These are phyloP conservation scores for Tulasnella sp. DNA, from an alignment of 768 basidiomycete species.

Conservation along the genomic window DNA sequence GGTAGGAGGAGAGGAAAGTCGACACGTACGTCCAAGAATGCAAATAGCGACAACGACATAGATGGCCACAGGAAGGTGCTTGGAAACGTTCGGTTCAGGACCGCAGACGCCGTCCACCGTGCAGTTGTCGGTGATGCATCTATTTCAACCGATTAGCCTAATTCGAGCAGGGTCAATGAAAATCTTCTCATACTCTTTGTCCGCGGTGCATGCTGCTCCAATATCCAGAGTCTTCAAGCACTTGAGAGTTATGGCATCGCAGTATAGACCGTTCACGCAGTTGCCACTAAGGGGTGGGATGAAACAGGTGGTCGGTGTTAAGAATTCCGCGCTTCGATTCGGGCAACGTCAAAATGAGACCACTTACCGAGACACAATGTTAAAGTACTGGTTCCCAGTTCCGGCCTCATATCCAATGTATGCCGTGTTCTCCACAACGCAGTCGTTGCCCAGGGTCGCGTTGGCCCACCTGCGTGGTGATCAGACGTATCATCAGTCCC, in stretches of 20 bases:
- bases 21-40: conserved; percentile 62
- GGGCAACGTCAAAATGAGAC: neutral
- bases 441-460: conserved; percentile 56
- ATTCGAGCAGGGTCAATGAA: neutral
- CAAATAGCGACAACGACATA: conserved; percentile 67
- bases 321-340: neutral
- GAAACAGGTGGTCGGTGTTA: neutral
- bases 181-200: conserved; percentile 43
- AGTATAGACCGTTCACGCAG: conserved; percentile 69
- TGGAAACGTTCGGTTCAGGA: conserved; percentile 52
- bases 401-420: conserved; percentile 63
- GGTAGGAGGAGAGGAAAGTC: neutral
- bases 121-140: conserved; percentile 78
- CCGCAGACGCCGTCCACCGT: conserved; percentile 59
- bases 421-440: conserved; percentile 71
- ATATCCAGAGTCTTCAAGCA: conserved; percentile 59
- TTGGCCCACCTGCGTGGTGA: conserved; percentile 64
- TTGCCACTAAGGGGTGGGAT: conserved; percentile 52
- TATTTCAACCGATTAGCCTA: conserved; percentile 33
- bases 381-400: conserved; percentile 54
- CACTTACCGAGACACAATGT: conserved; percentile 73
- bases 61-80: conserved; percentile 61
- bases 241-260: conserved; percentile 55
- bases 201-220: conserved; percentile 54
- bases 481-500: conserved; percentile 15